A percentile compares a stretch with the other conserved stretches of the same genome.
phyloP scores from a whole-genome alignment of 768 basidiomycete genomes.

The Tricholoma terreum region DNA sequence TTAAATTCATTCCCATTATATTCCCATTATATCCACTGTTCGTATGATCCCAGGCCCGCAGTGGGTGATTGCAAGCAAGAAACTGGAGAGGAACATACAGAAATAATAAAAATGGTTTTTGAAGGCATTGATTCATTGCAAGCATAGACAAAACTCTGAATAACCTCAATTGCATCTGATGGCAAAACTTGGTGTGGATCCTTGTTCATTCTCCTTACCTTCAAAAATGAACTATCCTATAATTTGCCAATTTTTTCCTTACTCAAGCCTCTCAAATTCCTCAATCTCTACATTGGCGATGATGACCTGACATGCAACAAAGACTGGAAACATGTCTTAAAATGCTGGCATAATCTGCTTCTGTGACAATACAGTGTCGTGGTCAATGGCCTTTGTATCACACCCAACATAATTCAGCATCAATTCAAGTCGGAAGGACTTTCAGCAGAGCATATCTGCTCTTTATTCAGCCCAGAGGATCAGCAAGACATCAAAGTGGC shows the following conservation, averaged over 20 bases:
- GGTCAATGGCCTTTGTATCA: not conserved
- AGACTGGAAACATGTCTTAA: conserved; percentile 30
- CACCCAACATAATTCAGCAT: not conserved
- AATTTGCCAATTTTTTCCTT: conserved; percentile 4
- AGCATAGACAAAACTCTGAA: too few relatives aligned
- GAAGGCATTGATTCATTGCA: too few relatives aligned
- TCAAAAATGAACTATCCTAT: too few relatives aligned
- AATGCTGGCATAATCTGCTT: conserved; percentile 20
- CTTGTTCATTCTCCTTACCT: conserved; percentile 20
- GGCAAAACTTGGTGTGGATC: conserved; percentile 26
- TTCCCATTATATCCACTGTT: too few relatives aligned
- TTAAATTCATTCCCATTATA: too few relatives aligned
- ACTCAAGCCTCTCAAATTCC: not conserved
- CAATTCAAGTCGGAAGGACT: conserved; percentile 16
- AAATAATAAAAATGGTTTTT: too few relatives aligned
- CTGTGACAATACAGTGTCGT: conserved; percentile 20
- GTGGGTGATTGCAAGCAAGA: too few relatives aligned
- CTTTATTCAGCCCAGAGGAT: conserved; percentile 24
- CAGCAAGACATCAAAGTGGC: conserved; percentile 28
- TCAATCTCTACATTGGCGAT: conserved; percentile 21
- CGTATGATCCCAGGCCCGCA: too few relatives aligned
- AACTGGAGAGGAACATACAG: too few relatives aligned
- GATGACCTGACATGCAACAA: conserved; percentile 30
- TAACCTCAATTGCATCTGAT: conserved; percentile 28
- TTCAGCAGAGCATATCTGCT: conserved; percentile 16